These are phyloP conservation scores for Diplodia sapinea DNA, from an alignment of 2,329 filamentous ascomycete genomes.

Conservation along the genomic window DNA sequence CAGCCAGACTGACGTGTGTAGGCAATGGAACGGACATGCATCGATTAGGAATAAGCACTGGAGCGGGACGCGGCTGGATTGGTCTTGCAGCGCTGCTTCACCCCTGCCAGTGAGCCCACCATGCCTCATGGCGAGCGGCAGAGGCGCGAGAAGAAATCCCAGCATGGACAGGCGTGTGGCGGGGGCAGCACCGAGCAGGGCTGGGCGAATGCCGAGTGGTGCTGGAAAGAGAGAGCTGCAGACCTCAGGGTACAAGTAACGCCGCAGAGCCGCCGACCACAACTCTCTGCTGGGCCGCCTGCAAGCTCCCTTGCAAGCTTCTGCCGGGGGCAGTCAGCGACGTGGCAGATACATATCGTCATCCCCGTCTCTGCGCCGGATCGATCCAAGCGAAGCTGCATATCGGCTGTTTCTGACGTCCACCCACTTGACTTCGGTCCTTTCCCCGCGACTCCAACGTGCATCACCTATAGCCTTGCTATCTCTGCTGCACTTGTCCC, in stretches of 20 bases:
- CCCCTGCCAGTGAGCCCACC: background rate
- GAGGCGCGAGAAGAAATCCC: background rate
- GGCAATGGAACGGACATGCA: too few species aligned
- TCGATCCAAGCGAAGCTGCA: constrained; percentile 8
- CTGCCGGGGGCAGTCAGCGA: constrained; percentile 15
- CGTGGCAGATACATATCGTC: background rate
- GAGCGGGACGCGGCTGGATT: too few species aligned
- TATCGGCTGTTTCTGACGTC: constrained; percentile 21
- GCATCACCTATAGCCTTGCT: background rate
- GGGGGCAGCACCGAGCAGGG: background rate
- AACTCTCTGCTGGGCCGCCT: background rate
- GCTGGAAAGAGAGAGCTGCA: background rate
- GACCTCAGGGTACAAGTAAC: background rate
- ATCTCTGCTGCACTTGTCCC: background rate
- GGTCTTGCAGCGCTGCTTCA: background rate
- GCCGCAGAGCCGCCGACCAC: constrained; percentile 12
- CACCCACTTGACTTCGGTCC: constrained; percentile 20
- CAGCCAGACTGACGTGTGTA: background rate
- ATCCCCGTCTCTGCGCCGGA: background rate
- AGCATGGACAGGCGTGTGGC: background rate
- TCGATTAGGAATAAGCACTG: too few species aligned
- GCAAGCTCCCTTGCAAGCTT: background rate
- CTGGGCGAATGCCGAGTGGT: background rate
- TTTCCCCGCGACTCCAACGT: constrained; percentile 14
- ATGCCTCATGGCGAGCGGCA: background rate